These are phyloP conservation scores for Gardenia jasminoides DNA, from an alignment of 257 asterid species.

Conservation along the genomic window DNA sequence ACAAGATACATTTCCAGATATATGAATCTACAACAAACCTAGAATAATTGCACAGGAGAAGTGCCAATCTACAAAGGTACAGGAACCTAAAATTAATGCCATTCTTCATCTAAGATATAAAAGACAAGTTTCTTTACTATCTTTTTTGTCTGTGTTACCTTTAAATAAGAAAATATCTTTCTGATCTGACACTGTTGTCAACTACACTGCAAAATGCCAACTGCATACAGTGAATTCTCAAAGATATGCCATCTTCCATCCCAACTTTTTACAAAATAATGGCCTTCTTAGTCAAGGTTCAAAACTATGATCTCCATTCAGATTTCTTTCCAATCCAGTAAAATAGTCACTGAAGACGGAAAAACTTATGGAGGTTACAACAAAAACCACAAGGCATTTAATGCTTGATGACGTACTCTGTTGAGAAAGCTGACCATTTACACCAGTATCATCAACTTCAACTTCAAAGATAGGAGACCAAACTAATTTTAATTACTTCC, in stretches of 20 bases:
- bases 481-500: background rate
- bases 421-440: background rate
- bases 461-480: background rate
- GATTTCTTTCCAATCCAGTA: background rate
- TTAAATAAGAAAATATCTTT: background rate
- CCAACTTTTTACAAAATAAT: background rate
- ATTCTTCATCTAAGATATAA: background rate
- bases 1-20: background rate
- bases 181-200: background rate
- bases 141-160: background rate
- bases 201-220: background rate
- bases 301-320: background rate
- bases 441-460: background rate
- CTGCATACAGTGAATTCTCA: background rate
- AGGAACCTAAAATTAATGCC: background rate
- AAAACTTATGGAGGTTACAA: background rate
- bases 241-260: background rate
- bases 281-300: background rate
- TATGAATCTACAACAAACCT: background rate
- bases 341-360: background rate
- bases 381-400: background rate
- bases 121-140: background rate
- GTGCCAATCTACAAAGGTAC: background rate
- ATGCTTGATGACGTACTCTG: background rate
- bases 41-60: background rate